Evolutionary conservation across 2,329 filamentous ascomycete genomes (phyloP).

Genomic region (Exophiala sp.): DNA sequence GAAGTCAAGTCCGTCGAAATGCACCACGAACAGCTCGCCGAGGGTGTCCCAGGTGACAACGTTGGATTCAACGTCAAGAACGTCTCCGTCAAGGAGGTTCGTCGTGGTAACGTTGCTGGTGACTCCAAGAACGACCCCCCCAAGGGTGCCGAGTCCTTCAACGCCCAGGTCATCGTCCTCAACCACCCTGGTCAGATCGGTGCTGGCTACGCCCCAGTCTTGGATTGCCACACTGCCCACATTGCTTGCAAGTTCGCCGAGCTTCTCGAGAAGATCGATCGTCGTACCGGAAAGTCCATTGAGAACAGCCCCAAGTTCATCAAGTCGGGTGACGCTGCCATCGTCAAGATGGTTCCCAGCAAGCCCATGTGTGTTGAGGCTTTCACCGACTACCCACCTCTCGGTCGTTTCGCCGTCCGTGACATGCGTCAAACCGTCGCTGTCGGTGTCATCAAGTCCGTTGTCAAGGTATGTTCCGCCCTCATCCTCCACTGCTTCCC

Average conservation of each 20-base stretch:
- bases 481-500: neutral
- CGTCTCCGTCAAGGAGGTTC: conserved; percentile 99
- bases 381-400: conserved; percentile 99
- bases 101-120: conserved; percentile 99
- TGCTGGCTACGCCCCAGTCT: conserved; percentile 97
- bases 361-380: conserved; percentile 99
- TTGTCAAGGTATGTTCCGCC: conserved; percentile 2
- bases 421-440: conserved; percentile 63
- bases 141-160: conserved; percentile 83
- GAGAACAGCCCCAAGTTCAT: conserved; percentile 96
- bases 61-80: conserved; percentile 99
- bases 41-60: conserved; percentile 99
- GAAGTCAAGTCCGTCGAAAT: conserved; percentile 99
- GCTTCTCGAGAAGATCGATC: conserved; percentile 99
- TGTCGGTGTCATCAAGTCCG: conserved; percentile 68
- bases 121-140: conserved; percentile 99
- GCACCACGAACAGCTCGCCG: conserved; percentile 97
- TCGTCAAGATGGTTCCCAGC: conserved; percentile 99
- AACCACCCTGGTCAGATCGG: conserved; percentile 99
- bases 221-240: conserved; percentile 99
- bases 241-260: conserved; percentile 99
- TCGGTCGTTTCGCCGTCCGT: conserved; percentile 99
- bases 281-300: conserved; percentile 97
- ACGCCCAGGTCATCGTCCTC: conserved; percentile 99
- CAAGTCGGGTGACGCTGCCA: conserved; percentile 99